Conservation (phyloP, 192 early-diverging fungal genomes). For the Umbelopsis ramanniana region DNA sequence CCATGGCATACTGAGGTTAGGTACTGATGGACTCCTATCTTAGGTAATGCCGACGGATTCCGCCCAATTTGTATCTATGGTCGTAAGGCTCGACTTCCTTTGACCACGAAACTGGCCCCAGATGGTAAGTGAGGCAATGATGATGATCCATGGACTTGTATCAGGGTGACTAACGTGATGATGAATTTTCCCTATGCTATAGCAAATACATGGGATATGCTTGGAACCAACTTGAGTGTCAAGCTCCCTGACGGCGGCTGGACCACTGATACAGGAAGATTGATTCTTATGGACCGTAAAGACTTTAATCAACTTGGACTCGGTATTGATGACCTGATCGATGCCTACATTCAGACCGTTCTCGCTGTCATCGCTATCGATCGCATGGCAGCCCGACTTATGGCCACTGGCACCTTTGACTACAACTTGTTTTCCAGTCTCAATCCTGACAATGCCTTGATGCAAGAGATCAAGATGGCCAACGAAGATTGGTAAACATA, state of each 20-base stretch:
- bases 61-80: constrained; percentile 84
- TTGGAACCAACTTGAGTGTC: constrained; percentile 86
- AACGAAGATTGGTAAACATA: constrained; percentile 39
- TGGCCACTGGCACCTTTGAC: constrained; percentile 57
- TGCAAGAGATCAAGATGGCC: constrained; percentile 53
- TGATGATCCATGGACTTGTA: not conserved
- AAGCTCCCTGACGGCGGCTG: constrained; percentile 75
- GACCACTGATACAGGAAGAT: constrained; percentile 81
- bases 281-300: constrained; percentile 90
- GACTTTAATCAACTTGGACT: constrained; percentile 88
- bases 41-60: constrained; percentile 67
- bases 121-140: constrained; percentile 42
- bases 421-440: constrained; percentile 60
- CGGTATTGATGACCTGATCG: constrained; percentile 86
- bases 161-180: no score
- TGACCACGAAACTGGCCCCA: constrained; percentile 57
- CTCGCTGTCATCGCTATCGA: constrained; percentile 86
- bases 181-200: not conserved
- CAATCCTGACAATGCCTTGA: constrained; percentile 63
- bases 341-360: constrained; percentile 89
- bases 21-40: not conserved
- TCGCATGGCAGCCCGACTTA: constrained; percentile 67
- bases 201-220: constrained; percentile 89
- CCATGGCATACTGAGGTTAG: not conserved
- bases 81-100: constrained; percentile 72